These are phyloP conservation scores for Westerdykella aurantiaca DNA, from an alignment of 2,329 filamentous ascomycete species.

Conservation along the genomic window DNA sequence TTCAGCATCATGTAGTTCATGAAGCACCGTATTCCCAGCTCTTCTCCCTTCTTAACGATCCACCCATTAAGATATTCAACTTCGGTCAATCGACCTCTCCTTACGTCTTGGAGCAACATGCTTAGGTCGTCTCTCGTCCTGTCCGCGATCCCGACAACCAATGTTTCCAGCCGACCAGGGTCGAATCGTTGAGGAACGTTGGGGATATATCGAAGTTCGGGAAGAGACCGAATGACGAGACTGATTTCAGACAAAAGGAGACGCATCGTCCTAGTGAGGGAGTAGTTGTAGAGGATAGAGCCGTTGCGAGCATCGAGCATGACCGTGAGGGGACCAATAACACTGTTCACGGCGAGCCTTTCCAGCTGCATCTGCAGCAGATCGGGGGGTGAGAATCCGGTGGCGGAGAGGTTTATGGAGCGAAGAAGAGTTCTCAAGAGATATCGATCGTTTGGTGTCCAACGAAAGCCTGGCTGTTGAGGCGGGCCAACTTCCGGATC, in stretches of 20 bases:
- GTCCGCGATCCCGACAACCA: constrained; percentile 51
- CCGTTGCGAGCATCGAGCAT: constrained; percentile 72
- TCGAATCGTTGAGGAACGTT: constrained; percentile 56
- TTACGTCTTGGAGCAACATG: constrained; percentile 62
- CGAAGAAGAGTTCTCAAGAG: constrained; percentile 60
- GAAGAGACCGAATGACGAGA: constrained; percentile 64
- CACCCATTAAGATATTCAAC: constrained; percentile 86
- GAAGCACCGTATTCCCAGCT: constrained; percentile 65
- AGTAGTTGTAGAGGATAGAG: constrained; percentile 60
- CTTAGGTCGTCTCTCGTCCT: constrained; percentile 55
- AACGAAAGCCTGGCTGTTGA: constrained; percentile 18
- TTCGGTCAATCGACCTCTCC: constrained; percentile 59
- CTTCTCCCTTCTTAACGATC: constrained; percentile 66
- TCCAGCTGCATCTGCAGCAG: constrained; percentile 73
- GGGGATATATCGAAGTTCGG: constrained; percentile 62
- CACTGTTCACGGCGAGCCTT: constrained; percentile 65
- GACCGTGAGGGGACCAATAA: constrained; percentile 77
- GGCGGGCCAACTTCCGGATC: constrained; percentile 13
- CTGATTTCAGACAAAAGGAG: constrained; percentile 69
- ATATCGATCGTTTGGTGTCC: constrained; percentile 49
- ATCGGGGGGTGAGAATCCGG: constrained; percentile 52
- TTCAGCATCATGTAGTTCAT: constrained; percentile 68
- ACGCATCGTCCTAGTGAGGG: constrained; percentile 61
- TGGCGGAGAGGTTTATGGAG: constrained; percentile 56
- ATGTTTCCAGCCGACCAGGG: constrained; percentile 55